Evolutionary conservation across 2,329 filamentous ascomycete species (phyloP).

Genomic region (Alternaria brassicae): DNA sequence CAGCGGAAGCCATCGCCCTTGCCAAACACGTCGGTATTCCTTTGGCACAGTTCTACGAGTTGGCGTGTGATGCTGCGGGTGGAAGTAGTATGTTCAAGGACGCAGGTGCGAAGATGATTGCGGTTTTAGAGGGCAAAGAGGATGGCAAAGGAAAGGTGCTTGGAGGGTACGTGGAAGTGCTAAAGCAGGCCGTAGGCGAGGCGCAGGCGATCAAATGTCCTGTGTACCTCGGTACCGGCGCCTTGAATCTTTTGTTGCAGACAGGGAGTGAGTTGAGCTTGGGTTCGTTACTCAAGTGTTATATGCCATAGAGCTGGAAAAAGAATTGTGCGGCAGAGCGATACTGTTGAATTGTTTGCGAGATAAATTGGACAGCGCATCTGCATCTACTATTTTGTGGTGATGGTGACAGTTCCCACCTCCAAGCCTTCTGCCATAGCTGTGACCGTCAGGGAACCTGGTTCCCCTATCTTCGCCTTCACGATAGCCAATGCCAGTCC

Average conservation of each 20-base stretch:
- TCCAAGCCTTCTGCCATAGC: not conserved
- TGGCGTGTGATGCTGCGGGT: conserved; percentile 48
- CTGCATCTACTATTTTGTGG: not conserved
- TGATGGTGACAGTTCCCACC: not conserved
- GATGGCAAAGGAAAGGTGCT: conserved; percentile 27
- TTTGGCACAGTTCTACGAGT: conserved; percentile 45
- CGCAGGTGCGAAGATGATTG: conserved; percentile 42
- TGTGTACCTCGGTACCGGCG: conserved; percentile 42
- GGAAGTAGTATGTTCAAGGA: conserved; percentile 47
- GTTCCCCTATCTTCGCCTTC: not conserved
- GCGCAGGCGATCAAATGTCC: conserved; percentile 48
- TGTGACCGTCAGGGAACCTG: not conserved
- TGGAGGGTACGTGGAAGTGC: conserved; percentile 26
- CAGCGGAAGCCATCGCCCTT: conserved; percentile 48
- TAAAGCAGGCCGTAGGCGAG: conserved; percentile 42
- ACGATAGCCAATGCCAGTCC: not conserved
- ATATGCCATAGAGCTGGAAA: conserved; percentile 13
- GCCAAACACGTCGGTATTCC: conserved; percentile 49
- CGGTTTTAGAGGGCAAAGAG: conserved; percentile 40
- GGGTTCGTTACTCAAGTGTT: conserved; percentile 32
- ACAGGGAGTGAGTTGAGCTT: conserved; percentile 34
- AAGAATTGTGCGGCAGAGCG: not conserved
- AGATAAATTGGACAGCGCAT: not conserved
- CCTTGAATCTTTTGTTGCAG: conserved; percentile 42
- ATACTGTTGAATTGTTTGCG: not conserved